Conservation (phyloP, 331 rosid genomes). For the Stylosanthes scabra region DNA sequence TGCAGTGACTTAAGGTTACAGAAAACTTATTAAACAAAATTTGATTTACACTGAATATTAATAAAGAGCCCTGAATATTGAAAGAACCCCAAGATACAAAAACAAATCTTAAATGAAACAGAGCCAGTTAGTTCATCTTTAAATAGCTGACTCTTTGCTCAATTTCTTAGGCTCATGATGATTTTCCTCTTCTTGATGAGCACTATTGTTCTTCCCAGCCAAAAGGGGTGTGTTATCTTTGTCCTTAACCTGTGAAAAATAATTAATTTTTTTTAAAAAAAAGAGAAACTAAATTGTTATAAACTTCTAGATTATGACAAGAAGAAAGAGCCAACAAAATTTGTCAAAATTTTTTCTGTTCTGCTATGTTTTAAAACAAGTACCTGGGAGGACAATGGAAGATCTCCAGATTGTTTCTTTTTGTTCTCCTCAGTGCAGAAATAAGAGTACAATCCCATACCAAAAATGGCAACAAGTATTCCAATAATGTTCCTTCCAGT, state of each 20-base stretch:
- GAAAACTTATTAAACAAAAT: conserved; percentile 49
- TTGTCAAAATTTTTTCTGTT: too few relatives aligned
- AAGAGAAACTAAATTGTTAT: background rate
- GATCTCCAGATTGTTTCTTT: conserved; percentile 72
- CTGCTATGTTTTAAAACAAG: background rate
- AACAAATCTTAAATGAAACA: conserved; percentile 31
- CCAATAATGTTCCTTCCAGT: conserved; percentile 92
- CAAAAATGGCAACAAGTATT: conserved; percentile 74
- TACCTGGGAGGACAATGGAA: conserved; percentile 73
- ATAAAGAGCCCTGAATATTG: conserved; percentile 44
- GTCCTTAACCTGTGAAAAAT: conserved; percentile 62
- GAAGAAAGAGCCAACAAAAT: background rate
- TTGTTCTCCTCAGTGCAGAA: conserved; percentile 86
- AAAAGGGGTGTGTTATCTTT: conserved; percentile 69
- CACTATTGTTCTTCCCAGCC: conserved; percentile 52
- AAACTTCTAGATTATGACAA: background rate
- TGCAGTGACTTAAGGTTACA: conserved; percentile 32
- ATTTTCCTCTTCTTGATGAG: conserved; percentile 62
- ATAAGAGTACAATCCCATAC: conserved; percentile 95
- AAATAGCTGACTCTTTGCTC: conserved; percentile 82
- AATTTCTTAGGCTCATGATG: conserved; percentile 75
- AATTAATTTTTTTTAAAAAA: background rate
- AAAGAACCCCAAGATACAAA: conserved; percentile 38
- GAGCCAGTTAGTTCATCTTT: conserved; percentile 35
- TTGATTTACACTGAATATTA: conserved; percentile 59